These are phyloP conservation scores for Venturia pyrina DNA, from an alignment of 2,329 filamentous ascomycete species.

Conservation along the genomic window DNA sequence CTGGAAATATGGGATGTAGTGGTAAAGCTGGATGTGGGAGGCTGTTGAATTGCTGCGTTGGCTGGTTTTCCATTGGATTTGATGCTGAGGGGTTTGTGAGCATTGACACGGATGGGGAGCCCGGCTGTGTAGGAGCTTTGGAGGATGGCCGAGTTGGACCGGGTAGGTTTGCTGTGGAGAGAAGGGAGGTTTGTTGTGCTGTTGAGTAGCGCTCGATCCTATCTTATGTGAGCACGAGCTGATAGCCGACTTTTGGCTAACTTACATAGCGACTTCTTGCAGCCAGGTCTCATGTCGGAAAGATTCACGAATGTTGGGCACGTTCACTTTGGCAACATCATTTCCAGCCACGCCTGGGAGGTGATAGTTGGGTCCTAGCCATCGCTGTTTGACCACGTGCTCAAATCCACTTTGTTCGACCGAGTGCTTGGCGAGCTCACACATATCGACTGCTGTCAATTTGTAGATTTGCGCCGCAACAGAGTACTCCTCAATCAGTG, in stretches of 20 bases:
- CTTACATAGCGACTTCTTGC: slow-evolving; percentile 77
- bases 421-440: slow-evolving; percentile 91
- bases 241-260: slow-evolving; percentile 14
- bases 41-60: neutral
- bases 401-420: slow-evolving; percentile 95
- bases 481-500: slow-evolving; percentile 94
- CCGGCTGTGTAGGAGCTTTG: slow-evolving; percentile 15
- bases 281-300: slow-evolving; percentile 80
- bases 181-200: neutral
- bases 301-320: slow-evolving; percentile 83
- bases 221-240: slow-evolving; percentile 1
- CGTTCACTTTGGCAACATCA: slow-evolving; percentile 89
- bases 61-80: slow-evolving; percentile 3
- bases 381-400: slow-evolving; percentile 76
- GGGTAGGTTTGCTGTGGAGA: slow-evolving; percentile 8
- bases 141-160: slow-evolving; percentile 4
- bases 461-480: slow-evolving; percentile 99
- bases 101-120: slow-evolving; percentile 31
- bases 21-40: slow-evolving; percentile 17
- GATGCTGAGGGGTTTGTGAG: slow-evolving; percentile 27
- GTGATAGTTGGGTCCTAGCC: slow-evolving; percentile 73
- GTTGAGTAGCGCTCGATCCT: slow-evolving; percentile 21
- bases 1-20: slow-evolving; percentile 13
- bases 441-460: slow-evolving; percentile 94
- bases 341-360: slow-evolving; percentile 76